A percentile compares a stretch with the other conserved stretches of the same genome.
Evolutionary conservation across 2,329 filamentous ascomycete species (phyloP).

Genomic region (Chlorencoelia australis): DNA sequence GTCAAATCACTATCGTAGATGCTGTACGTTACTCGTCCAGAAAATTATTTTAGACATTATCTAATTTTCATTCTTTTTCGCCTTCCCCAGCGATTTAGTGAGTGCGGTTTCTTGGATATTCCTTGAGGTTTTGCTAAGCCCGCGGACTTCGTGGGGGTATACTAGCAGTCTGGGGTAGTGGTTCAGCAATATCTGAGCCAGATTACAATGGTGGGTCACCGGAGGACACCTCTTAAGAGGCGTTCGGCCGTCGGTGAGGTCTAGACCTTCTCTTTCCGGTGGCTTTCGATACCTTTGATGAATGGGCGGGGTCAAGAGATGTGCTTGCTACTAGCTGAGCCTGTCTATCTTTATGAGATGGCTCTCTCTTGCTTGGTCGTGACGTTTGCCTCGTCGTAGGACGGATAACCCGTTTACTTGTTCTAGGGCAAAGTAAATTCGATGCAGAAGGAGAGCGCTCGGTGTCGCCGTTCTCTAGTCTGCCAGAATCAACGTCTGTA

Average conservation of each 20-base stretch:
- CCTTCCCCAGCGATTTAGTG: not conserved
- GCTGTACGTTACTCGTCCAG: slow-evolving; percentile 5
- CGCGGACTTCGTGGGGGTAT: not conserved
- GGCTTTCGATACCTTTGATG: too few species aligned
- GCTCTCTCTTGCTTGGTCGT: slow-evolving; percentile 3
- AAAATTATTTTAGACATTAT: slow-evolving; percentile 5
- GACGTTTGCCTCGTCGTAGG: slow-evolving; percentile 1
- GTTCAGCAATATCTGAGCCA: slow-evolving; percentile 8
- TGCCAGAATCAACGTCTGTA: slow-evolving; percentile 8
- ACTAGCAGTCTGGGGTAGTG: slow-evolving; percentile 4
- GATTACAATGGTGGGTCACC: slow-evolving; percentile 7
- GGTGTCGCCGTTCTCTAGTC: slow-evolving; percentile 12
- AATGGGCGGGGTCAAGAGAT: not conserved
- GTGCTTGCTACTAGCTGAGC: slow-evolving; percentile 2
- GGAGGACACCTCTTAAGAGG: slow-evolving; percentile 8
- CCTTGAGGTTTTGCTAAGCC: slow-evolving; percentile 3
- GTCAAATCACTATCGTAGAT: slow-evolving; percentile 4
- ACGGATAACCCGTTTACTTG: slow-evolving; percentile 11
- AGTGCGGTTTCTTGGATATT: slow-evolving; percentile 7
- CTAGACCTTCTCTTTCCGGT: slow-evolving; percentile 14
- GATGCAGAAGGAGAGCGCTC: slow-evolving; percentile 11
- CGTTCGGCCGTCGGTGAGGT: slow-evolving; percentile 7
- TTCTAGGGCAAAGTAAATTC: slow-evolving; percentile 11
- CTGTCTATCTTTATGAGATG: slow-evolving; percentile 2
- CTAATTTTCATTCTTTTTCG: slow-evolving; percentile 4